These are phyloP conservation scores for Pyrus pyrifolia DNA, from an alignment of 306 rosid species.

Conservation along the genomic window DNA sequence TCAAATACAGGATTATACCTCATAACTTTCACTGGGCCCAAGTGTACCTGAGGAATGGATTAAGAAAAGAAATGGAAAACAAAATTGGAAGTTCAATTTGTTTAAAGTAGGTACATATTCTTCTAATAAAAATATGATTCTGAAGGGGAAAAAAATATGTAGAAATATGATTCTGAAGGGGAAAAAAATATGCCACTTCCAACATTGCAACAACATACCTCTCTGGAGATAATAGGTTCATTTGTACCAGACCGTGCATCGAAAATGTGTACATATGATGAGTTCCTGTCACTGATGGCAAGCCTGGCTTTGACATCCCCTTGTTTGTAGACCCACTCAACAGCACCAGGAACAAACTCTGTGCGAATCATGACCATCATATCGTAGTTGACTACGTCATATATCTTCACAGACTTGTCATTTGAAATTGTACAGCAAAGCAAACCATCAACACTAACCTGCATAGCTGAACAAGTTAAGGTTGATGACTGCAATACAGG, in stretches of 20 bases:
- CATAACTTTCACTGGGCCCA: conserved; percentile 80
- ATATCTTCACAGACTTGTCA: conserved; percentile 83
- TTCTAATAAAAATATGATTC: neutral
- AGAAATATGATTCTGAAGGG: neutral
- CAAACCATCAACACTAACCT: conserved; percentile 96
- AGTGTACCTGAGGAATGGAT: conserved; percentile 51
- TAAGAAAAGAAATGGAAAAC: conserved; percentile 10
- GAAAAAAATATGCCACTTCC: neutral
- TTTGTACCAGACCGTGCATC: conserved; percentile 87
- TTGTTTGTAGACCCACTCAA: conserved; percentile 95
- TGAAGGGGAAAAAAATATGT: neutral
- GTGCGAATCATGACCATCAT: conserved; percentile 98
- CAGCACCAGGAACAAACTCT: conserved; percentile 73
- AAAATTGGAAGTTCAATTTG: neutral
- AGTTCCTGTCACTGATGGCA: conserved; percentile 74
- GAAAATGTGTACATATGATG: conserved; percentile 72
- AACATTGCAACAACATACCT: conserved; percentile 40
- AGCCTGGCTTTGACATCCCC: conserved; percentile 92
- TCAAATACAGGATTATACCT: conserved; percentile 67
- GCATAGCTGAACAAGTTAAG: conserved; percentile 65
- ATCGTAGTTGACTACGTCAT: conserved; percentile 91
- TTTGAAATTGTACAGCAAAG: conserved; percentile 92
- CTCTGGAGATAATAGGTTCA: conserved; percentile 74
- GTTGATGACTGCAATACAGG: conserved; percentile 37
- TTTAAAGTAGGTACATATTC: neutral